Conservation (phyloP, 2,329 filamentous ascomycete genomes). For the Eutypa lata region DNA sequence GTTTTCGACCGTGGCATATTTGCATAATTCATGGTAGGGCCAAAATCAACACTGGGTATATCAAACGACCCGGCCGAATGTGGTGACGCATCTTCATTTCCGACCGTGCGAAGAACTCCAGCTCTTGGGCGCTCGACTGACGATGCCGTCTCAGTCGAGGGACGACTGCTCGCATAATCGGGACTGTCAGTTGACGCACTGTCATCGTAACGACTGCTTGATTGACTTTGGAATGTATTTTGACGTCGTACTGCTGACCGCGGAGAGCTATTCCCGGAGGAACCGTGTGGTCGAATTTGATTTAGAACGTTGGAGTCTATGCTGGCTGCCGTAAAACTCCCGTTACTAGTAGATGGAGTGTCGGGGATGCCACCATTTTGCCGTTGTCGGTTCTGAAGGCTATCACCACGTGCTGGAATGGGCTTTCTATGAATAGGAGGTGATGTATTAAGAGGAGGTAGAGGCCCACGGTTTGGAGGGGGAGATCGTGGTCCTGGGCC, state of each 20-base stretch:
- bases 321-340: conserved; percentile 37
- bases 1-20: conserved; percentile 19
- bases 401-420: conserved; percentile 38
- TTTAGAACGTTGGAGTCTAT: conserved; percentile 49
- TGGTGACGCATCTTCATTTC: conserved; percentile 40
- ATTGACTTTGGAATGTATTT: conserved; percentile 31
- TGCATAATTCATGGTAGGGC: conserved; percentile 70
- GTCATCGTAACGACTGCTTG: conserved; percentile 55
- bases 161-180: conserved; percentile 72
- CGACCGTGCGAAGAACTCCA: conserved; percentile 77
- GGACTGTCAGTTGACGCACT: conserved; percentile 64
- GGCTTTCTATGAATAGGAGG: conserved; percentile 50
- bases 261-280: conserved; percentile 9
- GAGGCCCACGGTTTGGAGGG: conserved; percentile 12
- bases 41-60: conserved; percentile 80
- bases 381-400: conserved; percentile 34
- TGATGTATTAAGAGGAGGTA: conserved; percentile 34
- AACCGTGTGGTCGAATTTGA: conserved; percentile 36
- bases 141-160: conserved; percentile 47
- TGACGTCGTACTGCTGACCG: conserved; percentile 26
- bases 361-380: conserved; percentile 34
- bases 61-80: conserved; percentile 35
- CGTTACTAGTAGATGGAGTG: conserved; percentile 35
- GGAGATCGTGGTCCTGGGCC: conserved; percentile 20
- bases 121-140: conserved; percentile 67